Conservation (phyloP, 78 protist species). For the Emiliania huxleyi region DNA sequence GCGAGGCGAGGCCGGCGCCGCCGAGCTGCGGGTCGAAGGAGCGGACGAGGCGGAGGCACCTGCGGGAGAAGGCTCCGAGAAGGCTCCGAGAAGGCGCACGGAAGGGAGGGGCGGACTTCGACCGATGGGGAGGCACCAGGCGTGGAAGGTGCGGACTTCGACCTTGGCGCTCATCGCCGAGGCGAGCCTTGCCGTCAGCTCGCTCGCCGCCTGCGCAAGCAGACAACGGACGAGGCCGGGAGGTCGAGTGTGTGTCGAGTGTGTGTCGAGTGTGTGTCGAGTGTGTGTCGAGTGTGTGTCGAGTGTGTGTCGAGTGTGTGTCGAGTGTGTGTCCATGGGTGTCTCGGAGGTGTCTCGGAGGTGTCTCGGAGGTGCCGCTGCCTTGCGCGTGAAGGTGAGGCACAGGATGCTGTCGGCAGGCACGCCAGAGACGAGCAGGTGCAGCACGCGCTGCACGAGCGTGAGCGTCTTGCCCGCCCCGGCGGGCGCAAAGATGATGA, state of each 20-base stretch:
- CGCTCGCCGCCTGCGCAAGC: background rate
- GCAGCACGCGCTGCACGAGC: background rate
- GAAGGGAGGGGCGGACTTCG: too few relatives aligned
- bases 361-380: too few relatives aligned
- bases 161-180: background rate
- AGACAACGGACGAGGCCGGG: too few relatives aligned
- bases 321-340: too few relatives aligned
- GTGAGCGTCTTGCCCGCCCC: slow-evolving; percentile 16
- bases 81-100: too few relatives aligned
- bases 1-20: background rate
- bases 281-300: too few relatives aligned
- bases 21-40: background rate
- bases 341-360: too few relatives aligned
- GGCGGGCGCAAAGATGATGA: slow-evolving; percentile 1
- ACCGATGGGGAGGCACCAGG: background rate
- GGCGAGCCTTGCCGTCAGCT: background rate
- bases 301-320: too few relatives aligned
- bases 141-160: background rate
- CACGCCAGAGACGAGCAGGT: background rate
- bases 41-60: background rate
- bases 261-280: too few relatives aligned
- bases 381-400: slow-evolving; percentile 1
- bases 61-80: background rate
- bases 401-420: background rate
- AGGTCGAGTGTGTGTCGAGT: too few relatives aligned